Conservation (phyloP, 441 rosid species). For the Pelargonium myrrhifolium region DNA sequence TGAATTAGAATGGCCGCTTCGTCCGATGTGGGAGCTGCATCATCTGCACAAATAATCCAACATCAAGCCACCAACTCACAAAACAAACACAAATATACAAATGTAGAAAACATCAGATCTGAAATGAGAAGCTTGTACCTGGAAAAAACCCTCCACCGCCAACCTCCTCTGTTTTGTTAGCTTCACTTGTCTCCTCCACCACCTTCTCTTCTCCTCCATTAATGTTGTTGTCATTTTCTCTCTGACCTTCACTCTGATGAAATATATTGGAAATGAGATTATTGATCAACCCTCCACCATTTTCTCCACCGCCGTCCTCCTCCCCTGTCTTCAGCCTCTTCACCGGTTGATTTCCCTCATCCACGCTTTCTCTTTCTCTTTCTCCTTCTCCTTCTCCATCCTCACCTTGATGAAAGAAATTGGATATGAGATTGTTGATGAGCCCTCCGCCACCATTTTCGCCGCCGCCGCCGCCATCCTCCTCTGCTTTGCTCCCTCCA, state of each 20-base stretch:
- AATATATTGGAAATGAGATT: slow-evolving; percentile 51
- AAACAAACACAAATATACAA: not conserved
- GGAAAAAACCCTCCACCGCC: slow-evolving; percentile 11
- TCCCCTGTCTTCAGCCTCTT: slow-evolving; percentile 10
- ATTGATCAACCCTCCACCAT: slow-evolving; percentile 35
- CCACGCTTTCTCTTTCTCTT: slow-evolving; percentile 7
- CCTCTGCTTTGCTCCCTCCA: slow-evolving; percentile 10
- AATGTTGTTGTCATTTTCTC: too few relatives aligned
- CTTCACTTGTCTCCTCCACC: not conserved
- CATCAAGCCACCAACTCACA: not conserved
- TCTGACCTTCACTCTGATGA: slow-evolving; percentile 7
- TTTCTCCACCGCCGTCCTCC: not conserved
- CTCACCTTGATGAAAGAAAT: slow-evolving; percentile 22
- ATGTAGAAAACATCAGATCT: not conserved
- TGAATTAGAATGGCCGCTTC: slow-evolving; percentile 69
- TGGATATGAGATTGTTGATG: slow-evolving; percentile 23
- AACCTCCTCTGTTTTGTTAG: not conserved
- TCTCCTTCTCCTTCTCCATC: slow-evolving; percentile 6
- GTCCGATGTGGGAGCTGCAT: slow-evolving; percentile 53
- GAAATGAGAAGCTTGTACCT: slow-evolving; percentile 24
- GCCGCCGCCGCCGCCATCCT: slow-evolving; percentile 17
- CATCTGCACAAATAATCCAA: slow-evolving; percentile 28
- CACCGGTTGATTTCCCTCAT: slow-evolving; percentile 3
- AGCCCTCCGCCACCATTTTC: slow-evolving; percentile 19
- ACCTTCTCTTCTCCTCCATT: not conserved